Evolutionary conservation across 192 early-diverging fungal species (phyloP).

Genomic region (Gryganskiella cystojenkinii): DNA sequence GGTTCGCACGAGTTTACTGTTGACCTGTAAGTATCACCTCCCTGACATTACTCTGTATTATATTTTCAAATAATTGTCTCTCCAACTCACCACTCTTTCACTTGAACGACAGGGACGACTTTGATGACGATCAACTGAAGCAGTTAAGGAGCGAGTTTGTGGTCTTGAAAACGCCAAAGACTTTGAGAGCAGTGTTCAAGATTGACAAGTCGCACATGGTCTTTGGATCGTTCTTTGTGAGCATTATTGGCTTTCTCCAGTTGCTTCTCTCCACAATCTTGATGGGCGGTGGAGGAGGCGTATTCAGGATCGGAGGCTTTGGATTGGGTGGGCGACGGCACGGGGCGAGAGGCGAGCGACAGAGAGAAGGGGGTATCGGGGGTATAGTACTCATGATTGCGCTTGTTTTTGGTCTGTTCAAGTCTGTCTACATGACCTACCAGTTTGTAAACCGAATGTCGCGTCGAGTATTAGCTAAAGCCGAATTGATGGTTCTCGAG

Average conservation of each 20-base stretch:
- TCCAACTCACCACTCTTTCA: background rate
- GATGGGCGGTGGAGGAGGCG: constrained; percentile 53
- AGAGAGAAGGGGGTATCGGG: constrained; percentile 39
- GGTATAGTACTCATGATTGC: constrained; percentile 43
- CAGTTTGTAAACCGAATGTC: constrained; percentile 45
- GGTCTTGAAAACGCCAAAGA: constrained; percentile 41
- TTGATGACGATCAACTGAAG: constrained; percentile 1
- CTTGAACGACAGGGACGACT: constrained; percentile 15
- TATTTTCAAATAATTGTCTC: background rate
- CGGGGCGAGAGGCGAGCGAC: constrained; percentile 34
- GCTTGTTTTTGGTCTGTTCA: constrained; percentile 45
- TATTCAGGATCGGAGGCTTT: constrained; percentile 38
- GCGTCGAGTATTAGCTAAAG: constrained; percentile 32
- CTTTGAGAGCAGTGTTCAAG: constrained; percentile 48
- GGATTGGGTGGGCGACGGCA: constrained; percentile 40
- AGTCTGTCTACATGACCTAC: constrained; percentile 48
- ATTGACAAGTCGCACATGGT: constrained; percentile 53
- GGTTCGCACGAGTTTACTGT: constrained; percentile 30
- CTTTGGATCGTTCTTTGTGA: constrained; percentile 57
- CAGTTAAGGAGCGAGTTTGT: background rate
- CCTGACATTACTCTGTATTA: background rate
- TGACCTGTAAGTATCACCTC: constrained; percentile 29
- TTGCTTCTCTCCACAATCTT: constrained; percentile 48
- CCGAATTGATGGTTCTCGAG: constrained; percentile 44
- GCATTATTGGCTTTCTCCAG: constrained; percentile 58